phyloP scores from a whole-genome alignment of 345 rosid species.

The Moricandia moricandioides region DNA sequence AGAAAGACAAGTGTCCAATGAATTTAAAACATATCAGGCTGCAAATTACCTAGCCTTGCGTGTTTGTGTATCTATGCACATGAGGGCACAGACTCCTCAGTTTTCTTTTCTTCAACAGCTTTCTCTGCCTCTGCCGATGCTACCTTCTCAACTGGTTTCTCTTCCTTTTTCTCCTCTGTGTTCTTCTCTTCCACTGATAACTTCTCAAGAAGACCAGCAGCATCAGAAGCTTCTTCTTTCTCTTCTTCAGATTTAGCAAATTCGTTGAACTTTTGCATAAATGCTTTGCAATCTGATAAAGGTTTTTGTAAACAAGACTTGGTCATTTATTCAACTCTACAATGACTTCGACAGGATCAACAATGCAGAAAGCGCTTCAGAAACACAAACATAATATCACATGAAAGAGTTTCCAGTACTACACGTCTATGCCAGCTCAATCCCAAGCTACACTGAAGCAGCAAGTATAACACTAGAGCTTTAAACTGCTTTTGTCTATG shows the following conservation, averaged over 20 bases:
- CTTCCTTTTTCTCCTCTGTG: constrained; percentile 23
- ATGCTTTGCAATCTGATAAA: constrained; percentile 72
- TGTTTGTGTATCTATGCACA: constrained; percentile 9
- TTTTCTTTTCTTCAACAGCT: constrained; percentile 49
- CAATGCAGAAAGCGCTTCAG: background rate
- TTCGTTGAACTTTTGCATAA: constrained; percentile 76
- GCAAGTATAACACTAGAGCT: background rate
- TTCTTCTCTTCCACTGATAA: constrained; percentile 63
- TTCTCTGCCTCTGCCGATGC: constrained; percentile 29
- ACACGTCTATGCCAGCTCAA: background rate
- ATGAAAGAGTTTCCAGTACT: background rate
- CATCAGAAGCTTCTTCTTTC: constrained; percentile 65
- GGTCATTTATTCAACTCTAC: background rate
- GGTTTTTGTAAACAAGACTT: background rate
- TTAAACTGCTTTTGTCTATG: background rate
- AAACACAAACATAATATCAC: constrained; percentile 5
- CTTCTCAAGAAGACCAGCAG: constrained; percentile 70
- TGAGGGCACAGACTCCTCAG: constrained; percentile 39
- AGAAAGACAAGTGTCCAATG: constrained; percentile 6
- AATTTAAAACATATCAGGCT: constrained; percentile 12
- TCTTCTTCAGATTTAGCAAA: constrained; percentile 61
- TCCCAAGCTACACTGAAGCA: background rate
- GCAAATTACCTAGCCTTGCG: background rate
- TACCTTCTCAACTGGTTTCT: constrained; percentile 38
- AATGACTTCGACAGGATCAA: background rate